Base-by-base conservation (phyloP, 345 rosid species). In the Odontarrhena argentea region DNA sequence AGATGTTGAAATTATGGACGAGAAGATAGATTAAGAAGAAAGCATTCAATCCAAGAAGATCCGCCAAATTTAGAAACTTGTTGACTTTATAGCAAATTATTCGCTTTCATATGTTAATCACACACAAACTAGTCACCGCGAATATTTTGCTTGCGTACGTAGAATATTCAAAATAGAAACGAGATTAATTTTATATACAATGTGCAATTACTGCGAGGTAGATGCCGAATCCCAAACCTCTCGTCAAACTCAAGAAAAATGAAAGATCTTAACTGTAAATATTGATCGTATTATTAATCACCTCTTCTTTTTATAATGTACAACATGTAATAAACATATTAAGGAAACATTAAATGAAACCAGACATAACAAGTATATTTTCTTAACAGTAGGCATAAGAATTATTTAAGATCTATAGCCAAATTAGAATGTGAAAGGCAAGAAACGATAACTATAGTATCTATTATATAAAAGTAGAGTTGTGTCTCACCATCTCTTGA, bases 21-120 rank as follows among this genome's bases (percentile, higher is more conserved):
- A 70, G 50, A 46, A 26, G 43, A 55, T 54, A 54, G 65, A 70
- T 45, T 54, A 54, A 54, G 56, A 54, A 62, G 69, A 63, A 30
- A 63, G 43, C 50, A 62, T 62, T 70, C 30, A 62, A 54, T 42
- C 55, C 67, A 60, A 43, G 49, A 62, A 62, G 69, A 45, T 11
- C 32, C 32, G 45, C 49, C 15, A 46, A 70, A 30, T 30, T 58
- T 49, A 3, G 24, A 51, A 60, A 15, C 53, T 37, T 48, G 28
- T 57, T 12, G 30, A 34, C 26, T 3, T 26, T 37, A 30, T 50
- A 52, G 51, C 51, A 68, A 38, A 26, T 58, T 68, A 11, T 38
- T 38, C n/a, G 47, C 25, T 44, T 45, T 45, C 25, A 13, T 9
- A 10, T 30, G 3, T 12, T 3, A 43, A 28, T 37, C 32, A 56